Evolutionary conservation across 1,284 basidiomycete species (phyloP), one percentile per base, ranked within the genome.

Genomic region (Leccinum pallidistipes): DNA sequence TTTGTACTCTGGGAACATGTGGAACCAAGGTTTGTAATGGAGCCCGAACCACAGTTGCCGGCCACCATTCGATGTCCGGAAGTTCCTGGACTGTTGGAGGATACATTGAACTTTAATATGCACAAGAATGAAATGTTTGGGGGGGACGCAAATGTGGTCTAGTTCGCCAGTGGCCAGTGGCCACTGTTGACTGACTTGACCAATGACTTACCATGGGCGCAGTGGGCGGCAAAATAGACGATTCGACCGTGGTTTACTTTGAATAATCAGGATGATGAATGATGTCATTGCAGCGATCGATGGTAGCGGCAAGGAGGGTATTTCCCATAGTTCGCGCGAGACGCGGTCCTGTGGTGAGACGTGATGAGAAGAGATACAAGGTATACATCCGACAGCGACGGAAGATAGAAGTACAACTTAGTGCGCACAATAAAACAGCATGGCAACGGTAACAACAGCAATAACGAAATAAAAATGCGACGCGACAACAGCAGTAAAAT

Each of bases 371-470:
- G 45, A 47, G 21, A 47, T 21, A 47, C 8, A 47, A 21, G 21
- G 45, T 47, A 47, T 52, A 57, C 43, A 60, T 27, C 14, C 63
- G 24, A 52, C 34, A n/a, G 24, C 18, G 21, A 54, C 27, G 32
- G 21, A 45, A 55, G 50, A 36, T 4, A 59, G 18, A 56, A 40
- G 9, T 49, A 59, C 31, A 57, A 16, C 29, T 29, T 29, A 8
- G 29, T 29, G 29, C 29, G 31, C 21, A 32, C 38, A 29, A 21
- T n/a, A 31, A 51, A 47, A 47, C 21, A 47, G 45, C 45, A 47
- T 47, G 21, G 45, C 21, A 47, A 47, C 45, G 45, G 45, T 8
- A 45, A 45, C 24, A 3, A 29, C 50, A 18, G 31, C 49, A 21
- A 45, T 6, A 40, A 43, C n/a, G 24, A 18, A 38, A 32, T 40